phyloP scores from a whole-genome alignment of 1,139 yeast genomes.

The Taphrina wiesneri region DNA sequence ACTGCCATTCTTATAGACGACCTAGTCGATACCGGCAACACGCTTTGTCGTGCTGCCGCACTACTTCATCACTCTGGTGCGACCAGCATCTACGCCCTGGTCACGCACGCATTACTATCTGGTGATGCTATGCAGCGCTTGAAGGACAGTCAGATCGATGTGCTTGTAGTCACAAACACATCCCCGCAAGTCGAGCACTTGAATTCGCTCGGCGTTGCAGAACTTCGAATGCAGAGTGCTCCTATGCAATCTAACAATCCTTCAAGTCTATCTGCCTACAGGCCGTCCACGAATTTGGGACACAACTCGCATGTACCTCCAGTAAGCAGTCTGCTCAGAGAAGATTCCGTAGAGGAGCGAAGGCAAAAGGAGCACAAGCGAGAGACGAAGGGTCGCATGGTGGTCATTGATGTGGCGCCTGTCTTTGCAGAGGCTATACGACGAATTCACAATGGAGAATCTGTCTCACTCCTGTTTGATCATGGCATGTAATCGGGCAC shows the following conservation, averaged over 20 bases:
- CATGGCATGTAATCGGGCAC: constrained; percentile 18
- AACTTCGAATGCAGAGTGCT: constrained; percentile 57
- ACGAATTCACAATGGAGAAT: constrained; percentile 93
- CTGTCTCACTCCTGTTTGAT: constrained; percentile 34
- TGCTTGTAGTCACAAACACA: constrained; percentile 89
- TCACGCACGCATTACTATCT: constrained; percentile 90
- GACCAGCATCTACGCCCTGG: constrained; percentile 83
- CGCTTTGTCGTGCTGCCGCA: constrained; percentile 93
- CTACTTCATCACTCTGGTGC: constrained; percentile 80
- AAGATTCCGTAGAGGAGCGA: constrained; percentile 17
- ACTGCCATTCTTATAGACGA: constrained; percentile 91
- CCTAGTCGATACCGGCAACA: constrained; percentile 99
- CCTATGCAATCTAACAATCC: constrained; percentile 19
- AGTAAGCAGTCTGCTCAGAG: not conserved
- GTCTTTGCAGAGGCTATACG: constrained; percentile 95
- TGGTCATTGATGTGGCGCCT: constrained; percentile 80
- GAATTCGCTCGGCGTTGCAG: constrained; percentile 19
- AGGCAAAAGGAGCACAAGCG: not conserved
- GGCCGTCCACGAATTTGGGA: not conserved
- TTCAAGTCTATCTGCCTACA: constrained; percentile 20
- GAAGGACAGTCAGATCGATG: constrained; percentile 72
- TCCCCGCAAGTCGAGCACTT: constrained; percentile 82
- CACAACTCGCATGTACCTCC: not conserved
- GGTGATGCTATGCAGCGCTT: constrained; percentile 85
- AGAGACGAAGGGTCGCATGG: constrained; percentile 53